Evolutionary conservation across 495 filamentous ascomycete species (phyloP).

Genomic region (Tuber magnatum): DNA sequence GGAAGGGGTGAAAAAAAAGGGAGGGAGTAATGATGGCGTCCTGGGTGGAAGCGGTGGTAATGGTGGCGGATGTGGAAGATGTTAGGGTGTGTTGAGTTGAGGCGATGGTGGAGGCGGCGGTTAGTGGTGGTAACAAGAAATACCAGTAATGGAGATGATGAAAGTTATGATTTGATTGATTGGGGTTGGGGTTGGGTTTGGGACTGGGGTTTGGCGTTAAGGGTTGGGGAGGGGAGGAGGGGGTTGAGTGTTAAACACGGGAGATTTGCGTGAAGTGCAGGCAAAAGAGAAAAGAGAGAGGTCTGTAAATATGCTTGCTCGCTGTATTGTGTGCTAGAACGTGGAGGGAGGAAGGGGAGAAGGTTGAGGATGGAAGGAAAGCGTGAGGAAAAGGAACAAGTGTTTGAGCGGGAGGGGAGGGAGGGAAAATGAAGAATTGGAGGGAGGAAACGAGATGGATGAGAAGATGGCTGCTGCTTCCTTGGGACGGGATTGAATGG

Average conservation of each 20-base stretch:
- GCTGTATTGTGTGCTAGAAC: slow-evolving; percentile 1
- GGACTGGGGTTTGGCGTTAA: not conserved
- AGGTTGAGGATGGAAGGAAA: not conserved
- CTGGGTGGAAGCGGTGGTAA: slow-evolving; percentile 20
- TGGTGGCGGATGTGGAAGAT: slow-evolving; percentile 24
- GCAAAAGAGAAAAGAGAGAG: slow-evolving; percentile 6
- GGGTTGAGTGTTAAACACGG: not conserved
- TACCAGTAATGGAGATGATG: not conserved
- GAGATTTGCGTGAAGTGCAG: slow-evolving; percentile 2
- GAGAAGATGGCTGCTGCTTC: slow-evolving; percentile 26
- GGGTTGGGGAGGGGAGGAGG: not conserved
- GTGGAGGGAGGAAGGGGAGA: slow-evolving; percentile 2
- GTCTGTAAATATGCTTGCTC: not conserved
- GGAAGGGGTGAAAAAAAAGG: slow-evolving; percentile 12
- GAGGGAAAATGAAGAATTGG: slow-evolving; percentile 3
- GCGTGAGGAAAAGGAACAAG: not conserved
- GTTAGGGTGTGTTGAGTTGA: slow-evolving; percentile 28
- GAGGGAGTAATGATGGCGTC: slow-evolving; percentile 16
- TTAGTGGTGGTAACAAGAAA: not conserved
- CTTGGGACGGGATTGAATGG: slow-evolving; percentile 3
- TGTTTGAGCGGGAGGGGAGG: slow-evolving; percentile 25
- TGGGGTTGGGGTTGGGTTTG: not conserved
- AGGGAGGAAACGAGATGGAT: slow-evolving; percentile 26
- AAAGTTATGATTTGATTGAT: not conserved
- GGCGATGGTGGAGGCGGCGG: slow-evolving; percentile 22